Evolutionary conservation across 2,329 filamentous ascomycete genomes (phyloP).

Genomic region (Ceratocystis colombiana): DNA sequence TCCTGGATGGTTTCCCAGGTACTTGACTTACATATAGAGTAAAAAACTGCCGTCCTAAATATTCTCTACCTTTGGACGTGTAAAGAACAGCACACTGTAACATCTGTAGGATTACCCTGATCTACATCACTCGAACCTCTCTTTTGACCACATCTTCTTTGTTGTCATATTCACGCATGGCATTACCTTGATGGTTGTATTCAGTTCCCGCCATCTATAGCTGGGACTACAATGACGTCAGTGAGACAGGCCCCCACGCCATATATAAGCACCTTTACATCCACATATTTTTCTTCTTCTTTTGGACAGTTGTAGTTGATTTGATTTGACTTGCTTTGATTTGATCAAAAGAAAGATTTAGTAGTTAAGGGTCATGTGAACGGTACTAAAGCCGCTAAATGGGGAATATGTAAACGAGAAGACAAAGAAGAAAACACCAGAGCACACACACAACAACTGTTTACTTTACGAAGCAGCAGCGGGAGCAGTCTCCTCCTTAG

Average conservation of each 20-base stretch:
- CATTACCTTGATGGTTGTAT: too few species aligned
- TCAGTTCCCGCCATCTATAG: too few species aligned
- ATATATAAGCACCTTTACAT: background rate
- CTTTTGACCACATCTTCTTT: background rate
- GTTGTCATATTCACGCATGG: background rate
- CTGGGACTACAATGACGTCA: background rate
- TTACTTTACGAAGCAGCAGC: slow-evolving; percentile 30
- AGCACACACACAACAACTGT: slow-evolving; percentile 12
- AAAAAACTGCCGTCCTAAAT: too few species aligned
- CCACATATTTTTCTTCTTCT: background rate
- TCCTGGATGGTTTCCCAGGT: too few species aligned
- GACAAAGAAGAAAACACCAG: slow-evolving; percentile 19
- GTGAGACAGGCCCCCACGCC: background rate
- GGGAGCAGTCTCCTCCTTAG: slow-evolving; percentile 38
- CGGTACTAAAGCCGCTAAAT: slow-evolving; percentile 18
- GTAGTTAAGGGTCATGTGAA: slow-evolving; percentile 6
- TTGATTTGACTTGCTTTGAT: slow-evolving; percentile 22
- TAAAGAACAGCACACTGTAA: too few species aligned
- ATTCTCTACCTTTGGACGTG: too few species aligned
- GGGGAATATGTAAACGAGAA: slow-evolving; percentile 20
- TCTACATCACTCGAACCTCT: too few species aligned
- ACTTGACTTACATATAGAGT: too few species aligned
- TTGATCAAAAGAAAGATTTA: slow-evolving; percentile 21
- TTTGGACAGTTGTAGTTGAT: slow-evolving; percentile 12
- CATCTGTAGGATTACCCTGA: too few species aligned